Base-by-base conservation (phyloP, 345 rosid species). In the Clarkia xantiana region DNA sequence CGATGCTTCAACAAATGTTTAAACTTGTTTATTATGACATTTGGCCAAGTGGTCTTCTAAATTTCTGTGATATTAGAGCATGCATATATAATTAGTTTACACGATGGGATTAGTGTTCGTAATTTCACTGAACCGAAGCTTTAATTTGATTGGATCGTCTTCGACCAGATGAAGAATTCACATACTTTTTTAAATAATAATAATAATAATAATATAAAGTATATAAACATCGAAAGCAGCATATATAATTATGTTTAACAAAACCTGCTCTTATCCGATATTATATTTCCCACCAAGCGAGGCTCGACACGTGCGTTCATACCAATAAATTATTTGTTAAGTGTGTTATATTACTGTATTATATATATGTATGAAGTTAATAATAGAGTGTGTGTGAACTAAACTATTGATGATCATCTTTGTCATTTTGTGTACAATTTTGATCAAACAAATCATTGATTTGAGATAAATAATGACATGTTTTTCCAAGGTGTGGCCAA, bases 361-460 rank as follows among this genome's bases (percentile, higher is more conserved):
- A 23, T 49, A 20, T 14, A 48, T 18, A 14, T 46, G 23, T 46
- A 46, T 49, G 39, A 3, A 19, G 13, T 9, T 15, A 11, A 20
- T 22, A 4, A 34, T 38, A 13, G 15, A 18, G 25, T n/a, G 1
- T 4, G 25, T 29, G 11, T 19, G 23, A 18, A 14, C 16, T 12
- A 45, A 14, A 22, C 45, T 11, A 16, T 15, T 23, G 14, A 18
- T 40, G 47, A 34, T 14, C 11, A 3, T 4, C 46, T 52, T 60
- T 47, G 59, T 56, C 62, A 29, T 25, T 18, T 10, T 43, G 1
- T 47, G 70, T 47, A 58, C 63, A 60, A 59, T 40, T 23, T 48
- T 34, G 41, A 19, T 39, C 17, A 42, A 46, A 17, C 40, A 11
- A 25, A 55, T 46, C 15, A 42, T 40, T 59, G 52, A 6, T 34